These are phyloP conservation scores for Aspergillus oerlinghausenensis DNA, from an alignment of 2,329 filamentous ascomycete genomes.

Conservation along the genomic window DNA sequence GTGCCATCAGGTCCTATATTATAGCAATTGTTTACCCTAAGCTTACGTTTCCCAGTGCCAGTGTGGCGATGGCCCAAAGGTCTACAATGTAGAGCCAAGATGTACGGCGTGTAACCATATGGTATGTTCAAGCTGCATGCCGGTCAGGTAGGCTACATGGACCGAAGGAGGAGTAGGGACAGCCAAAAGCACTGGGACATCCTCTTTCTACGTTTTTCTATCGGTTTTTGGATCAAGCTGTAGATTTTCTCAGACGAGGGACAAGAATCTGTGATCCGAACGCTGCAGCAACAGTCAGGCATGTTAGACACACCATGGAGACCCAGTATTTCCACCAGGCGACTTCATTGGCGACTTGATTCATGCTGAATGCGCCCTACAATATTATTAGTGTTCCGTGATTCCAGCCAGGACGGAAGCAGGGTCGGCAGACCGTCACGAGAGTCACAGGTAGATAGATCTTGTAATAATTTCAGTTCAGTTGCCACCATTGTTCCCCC, in stretches of 20 bases:
- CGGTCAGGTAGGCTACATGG: too few relatives aligned
- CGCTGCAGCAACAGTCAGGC: conserved; percentile 1
- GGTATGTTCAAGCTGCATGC: background rate
- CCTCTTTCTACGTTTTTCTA: background rate
- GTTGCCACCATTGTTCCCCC: background rate
- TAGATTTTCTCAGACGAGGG: background rate
- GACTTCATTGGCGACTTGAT: conserved; percentile 1
- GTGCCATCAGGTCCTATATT: too few relatives aligned
- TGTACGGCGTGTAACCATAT: background rate
- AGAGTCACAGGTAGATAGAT: conserved; percentile 8
- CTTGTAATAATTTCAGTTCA: background rate
- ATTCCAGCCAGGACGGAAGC: background rate
- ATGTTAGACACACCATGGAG: conserved; percentile 2
- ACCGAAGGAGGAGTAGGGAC: too few relatives aligned
- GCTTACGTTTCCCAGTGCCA: background rate
- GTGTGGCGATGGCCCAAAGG: background rate
- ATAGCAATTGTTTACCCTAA: too few relatives aligned
- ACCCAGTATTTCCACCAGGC: conserved; percentile 10
- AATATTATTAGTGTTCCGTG: background rate
- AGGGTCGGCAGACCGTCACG: conserved; percentile 3
- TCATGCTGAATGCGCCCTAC: conserved; percentile 8
- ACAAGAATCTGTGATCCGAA: background rate
- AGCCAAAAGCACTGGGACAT: background rate
- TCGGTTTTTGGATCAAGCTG: background rate
- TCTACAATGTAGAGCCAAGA: background rate